Percentiles rank a stretch among this genome's conserved stretches.
Conservation (phyloP, 2,329 filamentous ascomycete species). For the Cadophora sp. region DNA sequence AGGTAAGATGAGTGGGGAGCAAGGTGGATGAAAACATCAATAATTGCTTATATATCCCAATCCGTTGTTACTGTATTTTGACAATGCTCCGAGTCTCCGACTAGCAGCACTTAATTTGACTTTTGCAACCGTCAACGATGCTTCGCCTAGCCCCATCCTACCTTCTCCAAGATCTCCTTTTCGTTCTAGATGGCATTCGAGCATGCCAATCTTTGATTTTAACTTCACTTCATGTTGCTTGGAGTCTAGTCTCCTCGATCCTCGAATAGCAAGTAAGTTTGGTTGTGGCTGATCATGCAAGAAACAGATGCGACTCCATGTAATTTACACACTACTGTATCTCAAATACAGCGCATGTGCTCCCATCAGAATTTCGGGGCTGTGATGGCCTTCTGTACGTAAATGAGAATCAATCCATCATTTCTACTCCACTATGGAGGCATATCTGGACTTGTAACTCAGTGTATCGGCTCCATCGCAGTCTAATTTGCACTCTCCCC, state of each 20-base stretch:
- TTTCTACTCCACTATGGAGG: background rate
- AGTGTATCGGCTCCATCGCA: background rate
- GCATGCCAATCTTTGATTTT: constrained; percentile 10
- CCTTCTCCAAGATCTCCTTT: background rate
- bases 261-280: background rate
- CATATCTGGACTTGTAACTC: background rate
- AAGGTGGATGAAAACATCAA: background rate
- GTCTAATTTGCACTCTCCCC: too few relatives aligned
- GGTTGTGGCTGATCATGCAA: background rate
- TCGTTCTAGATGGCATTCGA: constrained; percentile 5
- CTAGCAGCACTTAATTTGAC: background rate
- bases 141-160: too few relatives aligned
- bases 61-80: background rate
- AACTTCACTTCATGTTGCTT: background rate
- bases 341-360: background rate
- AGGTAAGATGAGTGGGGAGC: constrained; percentile 3
- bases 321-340: background rate
- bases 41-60: background rate
- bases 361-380: background rate
- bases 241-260: background rate
- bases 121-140: background rate
- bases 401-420: background rate
- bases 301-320: background rate
- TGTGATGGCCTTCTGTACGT: constrained; percentile 12
- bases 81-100: background rate